A percentile compares a stretch with the other conserved stretches of the same genome.
These are phyloP conservation scores for Talaromyces wortmannii DNA, from an alignment of 495 filamentous ascomycete genomes.

Conservation along the genomic window DNA sequence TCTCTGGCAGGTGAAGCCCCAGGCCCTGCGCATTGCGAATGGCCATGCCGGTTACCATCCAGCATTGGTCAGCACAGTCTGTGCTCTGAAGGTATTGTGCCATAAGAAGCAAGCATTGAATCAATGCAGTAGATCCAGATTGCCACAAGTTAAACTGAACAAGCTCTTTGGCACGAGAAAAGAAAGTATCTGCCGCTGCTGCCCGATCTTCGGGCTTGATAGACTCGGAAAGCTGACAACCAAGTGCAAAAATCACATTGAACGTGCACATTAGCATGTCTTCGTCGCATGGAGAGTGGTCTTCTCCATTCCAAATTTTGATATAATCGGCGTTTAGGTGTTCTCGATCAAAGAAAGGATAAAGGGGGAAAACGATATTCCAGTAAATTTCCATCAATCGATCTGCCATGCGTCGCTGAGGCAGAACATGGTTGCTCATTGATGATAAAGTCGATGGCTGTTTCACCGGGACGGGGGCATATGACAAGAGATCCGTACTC, in stretches of 20 bases:
- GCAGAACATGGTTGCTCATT: no score
- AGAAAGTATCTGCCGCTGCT: conserved; percentile 26
- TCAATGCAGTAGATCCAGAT: conserved; percentile 25
- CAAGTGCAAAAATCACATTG: conserved; percentile 33
- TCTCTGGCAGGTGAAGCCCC: conserved; percentile 61
- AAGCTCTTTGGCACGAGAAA: conserved; percentile 28
- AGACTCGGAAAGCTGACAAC: conserved; percentile 29
- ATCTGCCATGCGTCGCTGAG: conserved; percentile 32
- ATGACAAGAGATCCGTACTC: no score
- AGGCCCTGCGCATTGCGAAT: conserved; percentile 74
- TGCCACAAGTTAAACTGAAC: conserved; percentile 32
- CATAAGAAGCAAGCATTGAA: conserved; percentile 33
- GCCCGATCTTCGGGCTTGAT: conserved; percentile 24
- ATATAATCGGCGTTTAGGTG: conserved; percentile 22
- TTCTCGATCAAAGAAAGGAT: conserved; percentile 27
- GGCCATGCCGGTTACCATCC: conserved; percentile 62
- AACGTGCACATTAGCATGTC: conserved; percentile 34
- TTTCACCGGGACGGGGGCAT: no score
- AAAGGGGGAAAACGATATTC: conserved; percentile 31
- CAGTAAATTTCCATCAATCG: conserved; percentile 32
- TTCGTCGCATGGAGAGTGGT: conserved; percentile 15
- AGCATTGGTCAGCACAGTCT: conserved; percentile 34
- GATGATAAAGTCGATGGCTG: no score
- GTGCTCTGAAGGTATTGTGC: conserved; percentile 36
- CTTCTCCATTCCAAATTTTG: conserved; percentile 27